Conservation (phyloP, 2,329 filamentous ascomycete species). For the Clarireedia homoeocarpa region DNA sequence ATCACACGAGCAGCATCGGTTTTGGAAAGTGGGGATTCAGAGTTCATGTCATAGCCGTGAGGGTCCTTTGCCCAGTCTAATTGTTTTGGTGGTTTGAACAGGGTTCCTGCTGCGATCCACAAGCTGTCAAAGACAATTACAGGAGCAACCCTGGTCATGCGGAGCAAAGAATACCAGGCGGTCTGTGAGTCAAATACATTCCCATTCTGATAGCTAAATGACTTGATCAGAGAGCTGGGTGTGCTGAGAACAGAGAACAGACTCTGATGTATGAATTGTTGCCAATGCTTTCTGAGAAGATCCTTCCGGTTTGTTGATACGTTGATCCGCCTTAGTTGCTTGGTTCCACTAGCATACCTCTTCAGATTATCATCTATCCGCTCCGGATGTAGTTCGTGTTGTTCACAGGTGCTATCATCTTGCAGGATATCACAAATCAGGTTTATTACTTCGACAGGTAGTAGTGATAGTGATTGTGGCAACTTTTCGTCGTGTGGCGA, state of each 20-base stretch:
- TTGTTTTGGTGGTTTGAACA: slow-evolving; percentile 46
- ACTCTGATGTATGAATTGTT: slow-evolving; percentile 54
- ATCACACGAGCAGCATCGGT: slow-evolving; percentile 25
- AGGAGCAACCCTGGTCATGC: slow-evolving; percentile 48
- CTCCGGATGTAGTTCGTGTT: slow-evolving; percentile 37
- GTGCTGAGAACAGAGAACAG: slow-evolving; percentile 56
- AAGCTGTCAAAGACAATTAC: slow-evolving; percentile 55
- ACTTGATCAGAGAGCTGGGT: slow-evolving; percentile 44
- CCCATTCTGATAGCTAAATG: slow-evolving; percentile 44
- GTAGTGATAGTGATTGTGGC: slow-evolving; percentile 48
- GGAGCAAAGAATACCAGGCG: slow-evolving; percentile 55
- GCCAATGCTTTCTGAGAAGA: slow-evolving; percentile 38
- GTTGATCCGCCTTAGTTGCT: not conserved
- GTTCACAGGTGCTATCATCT: slow-evolving; percentile 46
- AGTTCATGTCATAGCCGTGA: not conserved
- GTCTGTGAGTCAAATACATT: slow-evolving; percentile 52
- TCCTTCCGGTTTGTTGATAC: not conserved
- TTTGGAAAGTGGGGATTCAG: slow-evolving; percentile 19
- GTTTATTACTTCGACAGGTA: slow-evolving; percentile 49
- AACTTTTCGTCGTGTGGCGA: slow-evolving; percentile 20
- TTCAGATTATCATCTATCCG: slow-evolving; percentile 12
- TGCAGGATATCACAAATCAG: slow-evolving; percentile 54
- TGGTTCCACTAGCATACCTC: slow-evolving; percentile 4
- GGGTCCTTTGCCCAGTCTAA: slow-evolving; percentile 23
- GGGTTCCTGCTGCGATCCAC: slow-evolving; percentile 51